Conservation (phyloP, 2,329 filamentous ascomycete genomes). For the Hymenoscyphus scutula region DNA sequence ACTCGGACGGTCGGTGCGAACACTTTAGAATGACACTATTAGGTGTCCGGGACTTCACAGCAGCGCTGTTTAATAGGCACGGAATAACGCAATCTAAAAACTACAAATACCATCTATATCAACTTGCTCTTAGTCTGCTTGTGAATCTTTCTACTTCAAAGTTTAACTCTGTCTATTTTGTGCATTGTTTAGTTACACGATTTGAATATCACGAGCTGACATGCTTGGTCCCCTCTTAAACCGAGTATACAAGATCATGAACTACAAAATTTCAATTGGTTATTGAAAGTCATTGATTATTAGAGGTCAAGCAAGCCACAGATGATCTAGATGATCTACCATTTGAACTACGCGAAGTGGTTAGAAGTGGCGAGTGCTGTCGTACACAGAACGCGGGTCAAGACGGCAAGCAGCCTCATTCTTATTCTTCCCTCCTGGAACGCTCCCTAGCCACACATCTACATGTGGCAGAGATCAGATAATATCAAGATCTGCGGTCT, state of each 20-base stretch:
- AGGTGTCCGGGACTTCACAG: neutral
- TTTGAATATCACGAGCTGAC: neutral
- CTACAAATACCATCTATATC: neutral
- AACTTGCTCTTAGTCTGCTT: neutral
- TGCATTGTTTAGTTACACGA: neutral
- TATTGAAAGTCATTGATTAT: neutral
- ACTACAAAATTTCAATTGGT: neutral
- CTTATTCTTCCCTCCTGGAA: neutral
- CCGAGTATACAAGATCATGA: neutral
- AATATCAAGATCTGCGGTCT: neutral
- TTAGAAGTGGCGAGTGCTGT: conserved; percentile 8
- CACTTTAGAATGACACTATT: conserved; percentile 1
- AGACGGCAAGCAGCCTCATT: neutral
- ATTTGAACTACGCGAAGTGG: neutral
- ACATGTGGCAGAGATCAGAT: neutral
- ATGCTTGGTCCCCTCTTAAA: neutral
- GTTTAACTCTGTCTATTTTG: neutral
- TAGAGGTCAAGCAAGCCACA: conserved; percentile 5
- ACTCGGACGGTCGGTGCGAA: neutral
- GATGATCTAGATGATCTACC: conserved; percentile 1
- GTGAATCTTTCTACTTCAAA: too few relatives aligned
- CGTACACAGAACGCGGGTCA: neutral
- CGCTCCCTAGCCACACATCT: neutral
- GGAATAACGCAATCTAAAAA: neutral
- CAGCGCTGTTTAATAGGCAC: neutral